Evolutionary conservation across 2,329 filamentous ascomycete species (phyloP), one percentile per base, ranked within the genome.

Genomic region (Botrytis elliptica): DNA sequence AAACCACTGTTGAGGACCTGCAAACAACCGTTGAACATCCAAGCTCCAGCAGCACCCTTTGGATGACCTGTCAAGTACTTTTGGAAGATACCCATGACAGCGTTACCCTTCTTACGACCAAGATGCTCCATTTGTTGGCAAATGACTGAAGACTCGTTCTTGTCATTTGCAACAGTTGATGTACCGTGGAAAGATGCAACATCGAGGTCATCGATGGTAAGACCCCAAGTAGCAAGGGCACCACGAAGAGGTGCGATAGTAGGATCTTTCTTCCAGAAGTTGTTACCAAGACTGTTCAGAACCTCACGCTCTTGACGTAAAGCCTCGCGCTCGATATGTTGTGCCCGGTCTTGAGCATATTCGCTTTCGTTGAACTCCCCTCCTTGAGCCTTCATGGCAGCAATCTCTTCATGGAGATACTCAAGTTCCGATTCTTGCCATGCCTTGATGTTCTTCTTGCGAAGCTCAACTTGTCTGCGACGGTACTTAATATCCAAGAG

Each of bases 171-270:
- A 82, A 97, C 94, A 77, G 96, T 99, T 1, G 96, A 98, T 59
- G 96, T 99, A 80, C 96, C 96, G 86, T 99, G 96, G 93, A 98
- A 98, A 22, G 96, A 98, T 25, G 96, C 95, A 76, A 99, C 94
- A 79, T 88, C 92, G 52, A 99, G 90, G 80, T 99, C 96, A 81
- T 99, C 96, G 77, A 99, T 93, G 20, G 96, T 98, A 73, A 99
- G 91, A 82, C 95, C 96, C 96, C 96, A 99, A 18, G 95, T 98
- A 68, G 96, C 97, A 76, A 99, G 89, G 74, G 96, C 94, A 84
- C 96, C 96, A 82, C 96, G 95, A 62, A 99, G 90, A 81, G 97
- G 96, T 81, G 96, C 95, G 81, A 99, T 99, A 80, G 90, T 91
- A 62, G 94, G 86, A 82, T 99, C 95, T 81, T 93, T 91, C 88